Base-by-base conservation (phyloP, 495 filamentous ascomycete species). In the Penicillium ucsense region DNA sequence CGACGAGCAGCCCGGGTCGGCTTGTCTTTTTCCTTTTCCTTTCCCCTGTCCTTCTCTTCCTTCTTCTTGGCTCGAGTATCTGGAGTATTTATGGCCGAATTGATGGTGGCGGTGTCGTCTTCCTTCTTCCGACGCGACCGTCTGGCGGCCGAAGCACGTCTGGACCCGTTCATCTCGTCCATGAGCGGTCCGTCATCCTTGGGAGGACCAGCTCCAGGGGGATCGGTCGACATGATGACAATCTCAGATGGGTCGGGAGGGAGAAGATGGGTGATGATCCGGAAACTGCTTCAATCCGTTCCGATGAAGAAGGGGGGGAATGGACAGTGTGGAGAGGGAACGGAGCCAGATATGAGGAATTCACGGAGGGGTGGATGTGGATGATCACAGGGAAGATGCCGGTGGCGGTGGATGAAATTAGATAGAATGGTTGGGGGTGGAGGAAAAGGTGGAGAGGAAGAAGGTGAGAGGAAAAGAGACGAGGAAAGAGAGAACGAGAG, bases 101-200 rank as follows among this genome's bases (percentile, higher is more conserved):
- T 61, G 43, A 53, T n/a, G 27, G 45, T 46, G 0, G 59, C 9
- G 27, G 42, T 44, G 1, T 61, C 62, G 46, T 70, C 67, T 43
- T 69, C 67, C 63, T 70, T 71, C 62, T 71, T 73, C 38, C 69
- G 67, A 66, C 69, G 69, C 67, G 69, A 70, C 63, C 69, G 69
- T 52, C 67, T 61, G 43, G 54, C 41, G 36, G 46, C 55, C 28
- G 64, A 66, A 33, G 55, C 62, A 54, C 63, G 62, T 51, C 62
- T 45, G 42, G 56, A 46, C 38, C 45, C 54, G 41, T 55, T 53
- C 48, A 55, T 52, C 48, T 45, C 37, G 3, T 54, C 49, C 38
- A 46, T 35, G n/a, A 51, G 38, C 28, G 45, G 48, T 31, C 45
- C 56, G 31, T 60, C 59, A 20, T 52, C 49, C 38, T 54, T 53